Evolutionary conservation across 2,329 filamentous ascomycete genomes (phyloP), one percentile per base, ranked within the genome.

Genomic region (Sporothrix sp.): DNA sequence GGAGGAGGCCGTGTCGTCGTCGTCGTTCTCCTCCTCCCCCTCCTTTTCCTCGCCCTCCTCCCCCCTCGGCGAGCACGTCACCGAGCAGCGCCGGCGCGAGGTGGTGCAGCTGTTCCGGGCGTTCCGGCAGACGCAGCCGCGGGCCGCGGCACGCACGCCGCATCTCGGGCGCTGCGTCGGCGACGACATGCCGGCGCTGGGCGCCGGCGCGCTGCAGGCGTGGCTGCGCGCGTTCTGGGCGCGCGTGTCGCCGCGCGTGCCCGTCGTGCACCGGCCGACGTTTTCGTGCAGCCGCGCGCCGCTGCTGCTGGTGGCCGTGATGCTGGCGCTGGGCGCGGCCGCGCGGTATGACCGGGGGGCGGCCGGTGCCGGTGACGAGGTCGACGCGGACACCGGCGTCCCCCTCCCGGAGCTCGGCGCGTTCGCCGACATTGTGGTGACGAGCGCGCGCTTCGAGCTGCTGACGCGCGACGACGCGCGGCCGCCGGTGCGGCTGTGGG

Each of bases 151-250:
- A 2, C 50, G 58, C 7, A 58, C 63, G 9, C 54, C 60, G 3
- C 64, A 61, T 25, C 58, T 72, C 2, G 61, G 69, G 7, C 66
- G 65, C 6, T 68, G 71, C 27, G 64, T 62, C 28, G 65, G 62
- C 11, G 69, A 66, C n/a, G 71, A 75, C 55, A 51, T 71, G 6
- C 68, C 71, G 0, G 66, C 63, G 1, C 68, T 95, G 55, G 87
- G 80, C 62, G 65, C 89, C 45, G 81, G 85, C 44, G 90, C 91
- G 79, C 83, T 95, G 75, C 82, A 87, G 60, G 84, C 84, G 13
- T 95, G 90, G 60, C 78, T 91, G 54, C 77, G 80, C n/a, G 87
- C 87, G 39, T 96, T 87, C 65, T 96, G 89, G 89, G 79, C 84
- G 47, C 80, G 87, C 60, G 86, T 94, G 51, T 88, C 91, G 55